Evolutionary conservation across 2,329 filamentous ascomycete species (phyloP).

Genomic region (Fusarium ramigenum): DNA sequence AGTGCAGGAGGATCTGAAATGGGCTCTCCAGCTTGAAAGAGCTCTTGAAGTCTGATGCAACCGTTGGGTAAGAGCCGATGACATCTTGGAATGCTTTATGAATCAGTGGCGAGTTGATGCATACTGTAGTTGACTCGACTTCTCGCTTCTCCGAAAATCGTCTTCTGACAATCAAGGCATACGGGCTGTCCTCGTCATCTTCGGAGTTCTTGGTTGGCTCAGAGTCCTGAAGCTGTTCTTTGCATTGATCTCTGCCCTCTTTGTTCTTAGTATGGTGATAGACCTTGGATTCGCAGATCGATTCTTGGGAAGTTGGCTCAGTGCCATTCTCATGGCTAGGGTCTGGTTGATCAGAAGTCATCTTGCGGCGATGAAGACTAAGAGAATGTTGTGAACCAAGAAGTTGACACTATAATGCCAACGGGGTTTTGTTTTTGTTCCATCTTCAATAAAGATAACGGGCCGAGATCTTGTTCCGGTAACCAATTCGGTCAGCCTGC

Average conservation of each 20-base stretch:
- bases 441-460: background rate
- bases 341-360: background rate
- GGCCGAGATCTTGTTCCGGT: background rate
- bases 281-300: background rate
- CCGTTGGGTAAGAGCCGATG: background rate
- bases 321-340: background rate
- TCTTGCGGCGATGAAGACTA: rapidly evolving
- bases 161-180: background rate
- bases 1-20: background rate
- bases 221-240: background rate
- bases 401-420: background rate
- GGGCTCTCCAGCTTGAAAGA: background rate
- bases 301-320: background rate
- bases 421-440: background rate
- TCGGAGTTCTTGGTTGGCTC: background rate
- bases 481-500: background rate
- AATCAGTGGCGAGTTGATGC: background rate
- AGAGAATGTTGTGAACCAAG: rapidly evolving
- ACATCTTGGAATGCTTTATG: background rate
- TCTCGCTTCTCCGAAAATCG: background rate
- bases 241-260: background rate
- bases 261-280: background rate
- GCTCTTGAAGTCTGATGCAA: background rate
- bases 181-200: background rate
- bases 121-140: background rate